Percentiles rank a stretch among this genome's conserved stretches.
Conservation (phyloP, 2,329 filamentous ascomycete genomes). For the Fusarium irregulare region DNA sequence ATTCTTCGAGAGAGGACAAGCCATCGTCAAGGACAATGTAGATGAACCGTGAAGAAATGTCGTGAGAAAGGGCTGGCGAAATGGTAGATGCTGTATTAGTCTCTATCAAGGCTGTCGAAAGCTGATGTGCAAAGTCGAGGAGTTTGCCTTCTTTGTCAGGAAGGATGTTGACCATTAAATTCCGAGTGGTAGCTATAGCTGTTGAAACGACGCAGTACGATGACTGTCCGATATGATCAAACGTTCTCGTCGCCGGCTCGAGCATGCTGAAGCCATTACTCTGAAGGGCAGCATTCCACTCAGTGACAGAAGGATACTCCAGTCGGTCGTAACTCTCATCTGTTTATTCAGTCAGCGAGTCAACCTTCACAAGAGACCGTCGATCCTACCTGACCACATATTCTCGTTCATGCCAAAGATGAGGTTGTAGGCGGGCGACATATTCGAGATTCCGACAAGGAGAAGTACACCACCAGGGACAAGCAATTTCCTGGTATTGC, state of each 20-base stretch:
- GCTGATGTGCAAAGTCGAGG: slow-evolving; percentile 12
- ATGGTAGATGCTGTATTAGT: slow-evolving; percentile 6
- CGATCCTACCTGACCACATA: slow-evolving; percentile 20
- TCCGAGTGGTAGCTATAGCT: not conserved
- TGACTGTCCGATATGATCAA: slow-evolving; percentile 21
- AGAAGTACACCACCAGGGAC: not conserved
- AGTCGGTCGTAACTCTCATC: not conserved
- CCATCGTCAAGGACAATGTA: slow-evolving; percentile 22
- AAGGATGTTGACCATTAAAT: slow-evolving; percentile 1
- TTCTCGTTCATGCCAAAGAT: slow-evolving; percentile 26
- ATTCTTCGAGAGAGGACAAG: fast-evolving
- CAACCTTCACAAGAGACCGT: fast-evolving
- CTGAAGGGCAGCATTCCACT: not conserved
- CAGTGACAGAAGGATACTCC: not conserved
- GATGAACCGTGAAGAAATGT: not conserved
- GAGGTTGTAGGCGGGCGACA: slow-evolving; percentile 19
- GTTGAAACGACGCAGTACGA: slow-evolving; percentile 17
- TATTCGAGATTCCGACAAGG: slow-evolving; percentile 13
- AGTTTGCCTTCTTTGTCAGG: not conserved
- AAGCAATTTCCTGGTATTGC: not conserved
- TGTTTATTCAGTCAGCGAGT: fast-evolving
- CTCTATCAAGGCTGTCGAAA: not conserved
- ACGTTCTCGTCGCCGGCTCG: slow-evolving; percentile 24
- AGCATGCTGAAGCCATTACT: slow-evolving; percentile 12
- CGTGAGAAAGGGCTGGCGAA: fast-evolving